A percentile compares a stretch with the other conserved stretches of the same genome.
Conservation (phyloP, 2,329 filamentous ascomycete species). For the Aureobasidium lini region DNA sequence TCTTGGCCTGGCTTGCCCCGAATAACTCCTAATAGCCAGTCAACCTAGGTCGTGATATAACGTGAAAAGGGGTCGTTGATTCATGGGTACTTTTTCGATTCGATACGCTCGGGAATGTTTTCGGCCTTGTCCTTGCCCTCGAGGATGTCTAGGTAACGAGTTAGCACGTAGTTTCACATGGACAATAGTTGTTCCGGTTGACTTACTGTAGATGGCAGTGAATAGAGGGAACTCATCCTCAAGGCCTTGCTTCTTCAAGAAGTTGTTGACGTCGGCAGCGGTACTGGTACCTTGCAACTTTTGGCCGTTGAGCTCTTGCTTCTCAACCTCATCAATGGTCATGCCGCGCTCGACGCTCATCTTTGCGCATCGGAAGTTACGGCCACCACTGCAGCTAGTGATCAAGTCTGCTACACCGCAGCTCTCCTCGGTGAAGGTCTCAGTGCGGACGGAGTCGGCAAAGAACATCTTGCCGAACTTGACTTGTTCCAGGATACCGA, state of each 20-base stretch:
- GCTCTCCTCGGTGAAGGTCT: slow-evolving; percentile 94
- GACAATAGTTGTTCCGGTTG: neutral
- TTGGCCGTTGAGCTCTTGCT: slow-evolving; percentile 86
- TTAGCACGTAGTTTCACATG: neutral
- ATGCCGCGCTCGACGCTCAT: slow-evolving; percentile 73
- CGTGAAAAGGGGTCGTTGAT: neutral
- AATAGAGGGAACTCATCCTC: slow-evolving; percentile 87
- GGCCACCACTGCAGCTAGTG: slow-evolving; percentile 82
- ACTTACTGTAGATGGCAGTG: slow-evolving; percentile 67
- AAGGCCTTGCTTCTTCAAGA: slow-evolving; percentile 68
- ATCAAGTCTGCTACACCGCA: slow-evolving; percentile 93
- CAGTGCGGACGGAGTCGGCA: slow-evolving; percentile 66
- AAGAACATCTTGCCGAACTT: slow-evolving; percentile 94
- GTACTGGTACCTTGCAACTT: slow-evolving; percentile 93
- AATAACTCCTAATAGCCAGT: slow-evolving; percentile 13
- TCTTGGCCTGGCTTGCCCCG: neutral
- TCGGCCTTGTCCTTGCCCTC: slow-evolving; percentile 68
- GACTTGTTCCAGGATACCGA: slow-evolving; percentile 93
- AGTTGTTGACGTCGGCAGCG: slow-evolving; percentile 82
- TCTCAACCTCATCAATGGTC: slow-evolving; percentile 79
- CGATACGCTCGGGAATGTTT: slow-evolving; percentile 64
- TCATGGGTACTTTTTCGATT: slow-evolving; percentile 20
- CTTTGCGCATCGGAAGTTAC: slow-evolving; percentile 92
- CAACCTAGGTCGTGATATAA: slow-evolving; percentile 11
- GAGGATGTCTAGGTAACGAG: slow-evolving; percentile 53